These are phyloP conservation scores for Aspergillus alliaceus DNA, from an alignment of 2,329 filamentous ascomycete genomes.

Conservation along the genomic window DNA sequence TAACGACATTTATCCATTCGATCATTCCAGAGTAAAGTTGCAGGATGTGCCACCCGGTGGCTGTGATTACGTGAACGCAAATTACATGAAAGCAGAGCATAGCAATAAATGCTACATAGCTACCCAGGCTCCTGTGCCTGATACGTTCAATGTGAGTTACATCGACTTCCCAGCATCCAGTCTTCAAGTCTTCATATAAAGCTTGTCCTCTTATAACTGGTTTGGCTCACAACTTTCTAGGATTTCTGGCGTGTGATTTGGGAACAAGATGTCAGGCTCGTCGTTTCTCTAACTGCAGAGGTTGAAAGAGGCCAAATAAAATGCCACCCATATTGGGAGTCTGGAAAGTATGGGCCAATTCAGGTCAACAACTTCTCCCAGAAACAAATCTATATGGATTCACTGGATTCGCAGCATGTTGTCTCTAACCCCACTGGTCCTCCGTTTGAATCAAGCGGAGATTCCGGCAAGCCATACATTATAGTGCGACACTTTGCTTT, in stretches of 20 bases:
- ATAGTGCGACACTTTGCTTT: constrained; percentile 85
- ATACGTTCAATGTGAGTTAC: constrained; percentile 79
- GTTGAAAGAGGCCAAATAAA: constrained; percentile 91
- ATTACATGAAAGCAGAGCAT: constrained; percentile 73
- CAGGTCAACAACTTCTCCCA: constrained; percentile 77
- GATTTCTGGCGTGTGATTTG: constrained; percentile 98
- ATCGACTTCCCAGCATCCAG: not conserved
- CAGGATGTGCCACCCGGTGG: constrained; percentile 64
- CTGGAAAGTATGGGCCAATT: constrained; percentile 73
- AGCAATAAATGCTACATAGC: constrained; percentile 95
- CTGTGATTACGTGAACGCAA: constrained; percentile 97
- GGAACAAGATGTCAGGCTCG: constrained; percentile 92
- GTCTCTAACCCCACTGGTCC: constrained; percentile 34
- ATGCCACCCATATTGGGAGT: constrained; percentile 91
- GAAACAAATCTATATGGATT: constrained; percentile 75
- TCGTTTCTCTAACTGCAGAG: constrained; percentile 96
- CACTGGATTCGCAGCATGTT: constrained; percentile 48
- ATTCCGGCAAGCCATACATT: constrained; percentile 62
- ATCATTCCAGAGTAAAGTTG: constrained; percentile 84
- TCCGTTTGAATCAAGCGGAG: constrained; percentile 29
- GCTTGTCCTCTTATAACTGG: not conserved
- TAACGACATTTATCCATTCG: constrained; percentile 96
- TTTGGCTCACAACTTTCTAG: constrained; percentile 44
- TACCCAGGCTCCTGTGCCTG: constrained; percentile 87
- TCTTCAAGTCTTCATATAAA: too few species aligned